Conservation (phyloP, 1,139 yeast genomes). For the Zygotorulaspora mrakii region DNA sequence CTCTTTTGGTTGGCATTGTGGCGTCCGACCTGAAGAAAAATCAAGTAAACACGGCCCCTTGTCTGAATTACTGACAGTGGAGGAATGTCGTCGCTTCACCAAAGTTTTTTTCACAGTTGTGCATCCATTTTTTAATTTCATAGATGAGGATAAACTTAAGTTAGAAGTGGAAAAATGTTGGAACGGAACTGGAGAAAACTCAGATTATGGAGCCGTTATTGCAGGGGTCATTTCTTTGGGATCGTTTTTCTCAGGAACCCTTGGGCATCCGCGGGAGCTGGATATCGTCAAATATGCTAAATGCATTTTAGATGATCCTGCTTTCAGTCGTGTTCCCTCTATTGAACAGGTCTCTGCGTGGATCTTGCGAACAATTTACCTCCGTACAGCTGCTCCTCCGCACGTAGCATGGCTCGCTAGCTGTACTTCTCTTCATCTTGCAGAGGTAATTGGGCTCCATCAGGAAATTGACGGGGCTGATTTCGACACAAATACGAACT, state of each 20-base stretch:
- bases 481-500: not conserved
- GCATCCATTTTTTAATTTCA: constrained; percentile 12
- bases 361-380: constrained; percentile 13
- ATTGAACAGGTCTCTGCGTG: constrained; percentile 14
- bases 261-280: constrained; percentile 15
- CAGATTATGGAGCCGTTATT: constrained; percentile 13
- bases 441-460: constrained; percentile 14
- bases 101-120: constrained; percentile 9
- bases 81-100: constrained; percentile 8
- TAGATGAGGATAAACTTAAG: constrained; percentile 6
- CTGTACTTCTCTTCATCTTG: constrained; percentile 13
- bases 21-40: constrained; percentile 13
- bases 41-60: constrained; percentile 4
- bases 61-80: constrained; percentile 7
- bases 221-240: constrained; percentile 15
- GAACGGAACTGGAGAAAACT: constrained; percentile 1
- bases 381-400: constrained; percentile 14
- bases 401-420: constrained; percentile 16
- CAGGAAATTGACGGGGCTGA: constrained; percentile 13
- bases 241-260: constrained; percentile 13
- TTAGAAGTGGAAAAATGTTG: constrained; percentile 3
- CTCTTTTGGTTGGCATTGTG: constrained; percentile 17
- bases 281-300: constrained; percentile 14
- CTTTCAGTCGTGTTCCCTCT: constrained; percentile 13
- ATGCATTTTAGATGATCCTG: constrained; percentile 13